Percentiles rank a stretch among this genome's conserved stretches.
Evolutionary conservation across 176 grass and related monocot species (phyloP).

Genomic region (Triticum turgidum): DNA sequence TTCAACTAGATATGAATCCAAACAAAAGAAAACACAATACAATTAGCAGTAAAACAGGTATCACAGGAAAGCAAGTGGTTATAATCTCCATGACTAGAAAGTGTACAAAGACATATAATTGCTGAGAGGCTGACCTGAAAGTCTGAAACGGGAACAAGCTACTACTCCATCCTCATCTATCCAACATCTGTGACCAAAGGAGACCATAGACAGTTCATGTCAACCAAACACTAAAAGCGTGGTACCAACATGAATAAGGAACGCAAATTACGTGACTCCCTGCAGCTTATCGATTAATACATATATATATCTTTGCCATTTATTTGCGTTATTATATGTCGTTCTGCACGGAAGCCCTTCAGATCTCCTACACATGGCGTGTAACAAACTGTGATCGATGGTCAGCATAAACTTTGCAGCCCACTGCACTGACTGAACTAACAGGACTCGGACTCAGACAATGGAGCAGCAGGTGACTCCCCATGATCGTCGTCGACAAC

Average conservation of each 20-base stretch:
- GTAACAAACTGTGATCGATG: background rate
- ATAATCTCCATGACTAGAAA: background rate
- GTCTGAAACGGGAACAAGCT: background rate
- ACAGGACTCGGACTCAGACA: background rate
- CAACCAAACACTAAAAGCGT: background rate
- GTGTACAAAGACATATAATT: background rate
- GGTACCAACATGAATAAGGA: background rate
- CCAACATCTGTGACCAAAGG: background rate
- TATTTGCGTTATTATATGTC: background rate
- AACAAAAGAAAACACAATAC: no score
- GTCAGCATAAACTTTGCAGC: background rate
- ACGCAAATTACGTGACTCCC: background rate
- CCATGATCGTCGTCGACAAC: background rate
- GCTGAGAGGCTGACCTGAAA: background rate
- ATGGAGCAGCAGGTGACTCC: background rate
- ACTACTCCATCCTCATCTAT: background rate
- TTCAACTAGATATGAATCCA: background rate
- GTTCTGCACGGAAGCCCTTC: background rate
- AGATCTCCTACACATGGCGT: background rate
- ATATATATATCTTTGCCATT: background rate
- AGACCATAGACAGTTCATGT: background rate
- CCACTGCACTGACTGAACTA: background rate
- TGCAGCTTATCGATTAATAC: background rate
- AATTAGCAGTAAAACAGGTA: background rate
- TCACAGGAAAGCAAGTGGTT: background rate